Evolutionary conservation across 768 basidiomycete genomes (phyloP).

Genomic region (Suillus discolor): DNA sequence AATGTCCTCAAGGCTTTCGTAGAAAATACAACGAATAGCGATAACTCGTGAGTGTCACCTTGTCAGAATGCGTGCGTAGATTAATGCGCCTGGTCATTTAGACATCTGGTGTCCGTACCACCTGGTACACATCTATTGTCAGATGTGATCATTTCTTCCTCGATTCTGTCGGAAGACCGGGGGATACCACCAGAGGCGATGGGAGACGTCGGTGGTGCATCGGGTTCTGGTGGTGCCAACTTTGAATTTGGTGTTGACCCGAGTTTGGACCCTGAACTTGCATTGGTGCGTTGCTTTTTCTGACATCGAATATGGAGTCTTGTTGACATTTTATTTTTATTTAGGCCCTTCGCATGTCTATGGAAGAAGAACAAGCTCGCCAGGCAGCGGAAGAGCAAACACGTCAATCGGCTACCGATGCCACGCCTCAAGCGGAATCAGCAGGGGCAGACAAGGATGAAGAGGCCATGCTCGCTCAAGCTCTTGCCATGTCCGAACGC

Average conservation of each 20-base stretch:
- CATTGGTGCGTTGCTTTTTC: constrained; percentile 66
- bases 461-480: constrained; percentile 73
- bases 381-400: constrained; percentile 50
- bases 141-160: constrained; percentile 77
- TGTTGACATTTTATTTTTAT: not conserved
- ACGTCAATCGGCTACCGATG: constrained; percentile 29
- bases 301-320: constrained; percentile 6
- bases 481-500: constrained; percentile 72
- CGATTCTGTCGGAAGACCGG: constrained; percentile 82
- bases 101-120: constrained; percentile 80
- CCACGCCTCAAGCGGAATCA: constrained; percentile 29
- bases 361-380: constrained; percentile 92
- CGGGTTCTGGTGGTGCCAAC: constrained; percentile 49
- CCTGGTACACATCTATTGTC: constrained; percentile 82
- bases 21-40: constrained; percentile 76
- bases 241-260: constrained; percentile 96
- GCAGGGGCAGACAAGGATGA: constrained; percentile 71
- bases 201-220: constrained; percentile 50
- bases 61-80: not conserved
- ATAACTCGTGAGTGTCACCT: constrained; percentile 74
- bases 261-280: constrained; percentile 92
- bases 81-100: constrained; percentile 29
- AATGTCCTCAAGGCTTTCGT: constrained; percentile 79
- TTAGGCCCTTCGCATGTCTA: constrained; percentile 94
- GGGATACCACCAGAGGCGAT: constrained; percentile 67